Base-by-base conservation (phyloP, 1,284 basidiomycete species). In the Cryptococcus sp. region DNA sequence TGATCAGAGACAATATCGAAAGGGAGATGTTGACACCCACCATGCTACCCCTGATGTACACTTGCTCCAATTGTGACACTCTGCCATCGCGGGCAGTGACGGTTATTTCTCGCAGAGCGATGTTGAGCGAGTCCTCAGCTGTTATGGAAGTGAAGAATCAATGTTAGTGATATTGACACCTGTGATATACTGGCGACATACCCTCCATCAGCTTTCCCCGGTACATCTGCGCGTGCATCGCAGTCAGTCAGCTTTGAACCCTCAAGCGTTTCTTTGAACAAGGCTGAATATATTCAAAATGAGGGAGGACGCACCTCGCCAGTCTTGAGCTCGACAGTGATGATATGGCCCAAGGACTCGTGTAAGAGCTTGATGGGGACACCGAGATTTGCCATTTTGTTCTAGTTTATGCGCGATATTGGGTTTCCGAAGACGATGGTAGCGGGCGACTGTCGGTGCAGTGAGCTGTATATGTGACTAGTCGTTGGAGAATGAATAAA, bases 111-210 rank as follows among this genome's bases (percentile, higher is more conserved):
- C 87, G 93, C 67, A 99, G 79, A 1, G 94, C 93, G 73, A 99
- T 93, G 81, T 99, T 99, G 52, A 99, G 83, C 74, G 95, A 97
- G 78, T 99, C 96, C 80, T 99, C 96, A 65, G 96, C 96, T 99
- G 79, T 19, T n/a, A 37, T 34, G 17, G 17, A 15, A n/a, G 44
- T 25, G 29, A 3, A 19, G 23, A n/a, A 53, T 63, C 44, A 52
- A 49, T 25, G 45, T 46, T 17, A 38, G 19, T 10, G 29, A 1
- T 50, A n/a, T 50, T 40, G 4, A 50, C 38, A 38, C 20, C 3
- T 3, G 7, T 3, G 3, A 10, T 11, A 26, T 39, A 22, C 38
- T 52, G 43, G 47, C 29, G 10, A 72, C 73, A 55, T 54, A 83
- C 93, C 93, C 83, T 99, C 96, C 49, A 93, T 91, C 50, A 99